These are phyloP conservation scores for Saccharomyces eubayanus DNA, from an alignment of 805 yeast species.

Conservation along the genomic window DNA sequence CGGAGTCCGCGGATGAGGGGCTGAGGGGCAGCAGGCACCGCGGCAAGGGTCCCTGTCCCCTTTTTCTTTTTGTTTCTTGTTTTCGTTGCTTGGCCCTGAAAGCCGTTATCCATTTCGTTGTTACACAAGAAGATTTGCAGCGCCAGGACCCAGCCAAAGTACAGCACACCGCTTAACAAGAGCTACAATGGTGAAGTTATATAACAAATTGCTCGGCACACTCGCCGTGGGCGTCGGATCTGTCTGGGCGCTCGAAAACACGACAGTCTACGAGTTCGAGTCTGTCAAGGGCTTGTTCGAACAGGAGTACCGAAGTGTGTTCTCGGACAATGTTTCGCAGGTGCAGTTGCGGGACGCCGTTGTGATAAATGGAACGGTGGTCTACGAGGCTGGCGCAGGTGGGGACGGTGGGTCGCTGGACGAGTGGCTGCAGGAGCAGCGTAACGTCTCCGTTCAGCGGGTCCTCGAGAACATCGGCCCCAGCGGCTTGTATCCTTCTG, in stretches of 20 bases:
- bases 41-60: neutral
- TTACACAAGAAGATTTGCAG: neutral
- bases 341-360: neutral
- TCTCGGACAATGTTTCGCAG: neutral
- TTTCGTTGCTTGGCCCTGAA: neutral
- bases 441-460: slow-evolving; percentile 32
- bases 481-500: slow-evolving; percentile 12
- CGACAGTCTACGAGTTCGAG: neutral
- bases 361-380: neutral
- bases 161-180: neutral
- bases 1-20: neutral
- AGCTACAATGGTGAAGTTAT: neutral
- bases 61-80: neutral
- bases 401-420: neutral
- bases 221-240: neutral
- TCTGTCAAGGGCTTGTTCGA: neutral
- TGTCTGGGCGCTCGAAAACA: neutral
- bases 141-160: no score
- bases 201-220: neutral
- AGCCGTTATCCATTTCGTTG: neutral
- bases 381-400: neutral
- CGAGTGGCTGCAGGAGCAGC: neutral
- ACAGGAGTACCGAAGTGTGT: neutral
- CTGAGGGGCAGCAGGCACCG: neutral
- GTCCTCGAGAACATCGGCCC: slow-evolving; percentile 46